A percentile compares a stretch with the other conserved stretches of the same genome.
Evolutionary conservation across 352 stramenopile genomes (phyloP).

Genomic region (Globisporangium iwayamae): DNA sequence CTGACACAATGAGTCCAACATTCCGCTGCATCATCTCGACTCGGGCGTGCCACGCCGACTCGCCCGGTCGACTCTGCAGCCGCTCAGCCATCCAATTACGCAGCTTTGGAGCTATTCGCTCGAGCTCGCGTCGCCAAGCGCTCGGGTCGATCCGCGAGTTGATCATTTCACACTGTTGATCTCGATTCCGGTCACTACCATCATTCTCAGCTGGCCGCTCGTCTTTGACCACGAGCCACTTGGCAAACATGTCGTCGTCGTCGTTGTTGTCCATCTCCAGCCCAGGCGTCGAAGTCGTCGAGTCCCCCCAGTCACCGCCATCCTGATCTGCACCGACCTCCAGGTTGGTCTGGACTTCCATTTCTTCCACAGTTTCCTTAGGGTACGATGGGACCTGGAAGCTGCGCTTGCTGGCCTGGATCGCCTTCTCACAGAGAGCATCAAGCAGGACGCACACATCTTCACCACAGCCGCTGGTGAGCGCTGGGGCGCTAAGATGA

Average conservation of each 20-base stretch:
- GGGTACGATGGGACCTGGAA: constrained; percentile 28
- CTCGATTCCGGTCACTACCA: not conserved
- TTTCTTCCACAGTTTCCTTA: constrained; percentile 35
- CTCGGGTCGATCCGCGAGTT: constrained; percentile 32
- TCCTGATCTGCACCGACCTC: constrained; percentile 33
- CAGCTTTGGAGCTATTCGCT: constrained; percentile 36
- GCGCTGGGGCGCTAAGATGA: constrained; percentile 33
- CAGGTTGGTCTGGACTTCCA: constrained; percentile 39
- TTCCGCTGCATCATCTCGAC: constrained; percentile 29
- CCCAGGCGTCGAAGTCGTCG: constrained; percentile 24
- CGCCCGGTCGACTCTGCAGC: constrained; percentile 13
- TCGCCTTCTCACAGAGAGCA: constrained; percentile 33
- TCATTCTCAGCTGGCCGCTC: constrained; percentile 8
- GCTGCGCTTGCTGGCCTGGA: constrained; percentile 21
- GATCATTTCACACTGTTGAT: constrained; percentile 33
- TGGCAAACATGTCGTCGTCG: constrained; percentile 30
- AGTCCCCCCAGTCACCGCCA: constrained; percentile 22
- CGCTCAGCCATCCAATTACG: constrained; percentile 23
- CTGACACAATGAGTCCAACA: constrained; percentile 17
- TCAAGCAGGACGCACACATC: constrained; percentile 58
- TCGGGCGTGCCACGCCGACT: constrained; percentile 27
- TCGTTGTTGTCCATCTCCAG: constrained; percentile 14
- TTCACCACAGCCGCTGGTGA: constrained; percentile 39
- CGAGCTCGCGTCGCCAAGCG: constrained; percentile 36
- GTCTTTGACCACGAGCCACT: constrained; percentile 45